These are phyloP conservation scores for Diaporthe sp. DNA, from an alignment of 2,329 filamentous ascomycete genomes.

Conservation along the genomic window DNA sequence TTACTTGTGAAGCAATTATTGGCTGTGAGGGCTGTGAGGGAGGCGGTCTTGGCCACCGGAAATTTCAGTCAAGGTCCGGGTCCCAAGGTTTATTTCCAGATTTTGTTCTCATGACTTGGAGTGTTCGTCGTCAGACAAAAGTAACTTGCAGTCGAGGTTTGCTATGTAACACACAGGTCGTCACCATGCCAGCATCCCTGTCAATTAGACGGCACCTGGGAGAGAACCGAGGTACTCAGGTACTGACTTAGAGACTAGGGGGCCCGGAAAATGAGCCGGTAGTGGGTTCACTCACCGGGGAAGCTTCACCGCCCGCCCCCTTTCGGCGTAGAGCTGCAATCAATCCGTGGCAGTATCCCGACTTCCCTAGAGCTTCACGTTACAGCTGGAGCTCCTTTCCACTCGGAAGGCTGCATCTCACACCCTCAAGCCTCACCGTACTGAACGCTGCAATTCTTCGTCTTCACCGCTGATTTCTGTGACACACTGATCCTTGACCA, in stretches of 20 bases:
- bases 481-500: not conserved
- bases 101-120: not conserved
- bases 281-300: not conserved
- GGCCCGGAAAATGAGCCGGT: not conserved
- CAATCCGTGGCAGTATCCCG: constrained; percentile 21
- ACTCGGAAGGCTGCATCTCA: not conserved
- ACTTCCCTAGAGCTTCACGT: constrained; percentile 22
- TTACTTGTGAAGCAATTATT: not conserved
- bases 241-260: not conserved
- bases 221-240: not conserved
- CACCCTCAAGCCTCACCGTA: not conserved
- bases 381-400: constrained; percentile 14
- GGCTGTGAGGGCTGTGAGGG: not conserved
- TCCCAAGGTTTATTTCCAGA: not conserved
- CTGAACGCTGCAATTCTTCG: not conserved
- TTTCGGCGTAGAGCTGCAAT: constrained; percentile 1
- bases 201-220: not conserved
- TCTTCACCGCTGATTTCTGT: not conserved
- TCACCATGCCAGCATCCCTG: not conserved
- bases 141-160: not conserved
- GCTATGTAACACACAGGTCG: not conserved
- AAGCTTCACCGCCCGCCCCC: constrained; percentile 9
- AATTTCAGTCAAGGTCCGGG: not conserved
- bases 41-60: not conserved
- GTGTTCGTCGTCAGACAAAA: not conserved